Evolutionary conservation across 2,329 filamentous ascomycete genomes (phyloP), one percentile per base, ranked within the genome.

Genomic region (Colletotrichum tropicale): DNA sequence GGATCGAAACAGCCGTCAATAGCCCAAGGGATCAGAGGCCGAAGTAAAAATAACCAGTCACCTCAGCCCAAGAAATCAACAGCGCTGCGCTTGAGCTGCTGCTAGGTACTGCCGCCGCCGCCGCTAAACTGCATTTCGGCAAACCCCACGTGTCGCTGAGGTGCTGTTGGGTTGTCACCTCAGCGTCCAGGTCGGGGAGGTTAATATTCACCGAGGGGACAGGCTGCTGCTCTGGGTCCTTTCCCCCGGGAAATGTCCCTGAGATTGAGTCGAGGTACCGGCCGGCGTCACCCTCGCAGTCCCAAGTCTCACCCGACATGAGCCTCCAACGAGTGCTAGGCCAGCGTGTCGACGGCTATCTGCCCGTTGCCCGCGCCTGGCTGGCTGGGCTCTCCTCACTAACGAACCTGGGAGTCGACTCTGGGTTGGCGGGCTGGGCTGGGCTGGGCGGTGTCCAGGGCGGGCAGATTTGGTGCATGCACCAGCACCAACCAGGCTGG

Each of bases 111-210:
- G 67, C 34, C 55, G 55, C 55, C 43, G 28, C 66, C 74, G 70
- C 74, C 70, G 65, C 71, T 70, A 75, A 71, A 66, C 71, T 74
- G 65, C 60, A 65, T 74, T 76, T 55, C 66, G 70, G 65, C 64
- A 76, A 60, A 64, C 30, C 60, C 74, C 74, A 76, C 74, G 71
- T 70, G 74, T 76, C 61, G 30, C 60, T 36, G 66, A 61, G 55
- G 34, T 52, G 66, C 66, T 69, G 56, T 26, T 61, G 32, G 62
- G 69, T 60, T 71, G 52, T 38, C 55, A 66, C 18, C 38, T 43
- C 38, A 43, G 68, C 24, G 73, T 62, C 55, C 60, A 75, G 64
- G 55, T 68, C 32, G 38, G 36, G 36, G 64, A 62, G 48, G 55
- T 48, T 64, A 71, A 62, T 73, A 64, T 73, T 72, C 73, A 73